Evolutionary conservation across 1,139 yeast species (phyloP).

Genomic region (Hyphopichia burtonii): DNA sequence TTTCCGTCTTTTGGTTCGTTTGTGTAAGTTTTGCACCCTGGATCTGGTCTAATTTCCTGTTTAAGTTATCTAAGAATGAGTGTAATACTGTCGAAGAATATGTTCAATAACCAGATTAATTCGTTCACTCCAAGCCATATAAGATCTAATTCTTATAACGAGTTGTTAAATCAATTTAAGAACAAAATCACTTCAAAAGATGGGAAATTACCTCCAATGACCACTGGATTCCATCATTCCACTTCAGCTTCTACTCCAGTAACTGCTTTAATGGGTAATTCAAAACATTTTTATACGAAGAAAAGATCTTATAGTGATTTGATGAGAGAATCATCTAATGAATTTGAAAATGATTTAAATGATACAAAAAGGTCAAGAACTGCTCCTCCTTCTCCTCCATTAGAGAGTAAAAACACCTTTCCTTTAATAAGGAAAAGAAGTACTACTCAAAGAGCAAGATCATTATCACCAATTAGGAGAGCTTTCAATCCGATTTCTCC

Average conservation of each 20-base stretch:
- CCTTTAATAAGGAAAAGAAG: slow-evolving; percentile 5
- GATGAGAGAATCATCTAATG: slow-evolving; percentile 9
- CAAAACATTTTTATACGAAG: slow-evolving; percentile 12
- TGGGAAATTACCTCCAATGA: slow-evolving; percentile 2
- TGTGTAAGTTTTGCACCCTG: neutral
- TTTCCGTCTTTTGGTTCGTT: too few species aligned
- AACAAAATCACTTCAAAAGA: slow-evolving; percentile 10
- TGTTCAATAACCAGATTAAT: slow-evolving; percentile 32
- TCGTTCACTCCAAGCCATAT: slow-evolving; percentile 30
- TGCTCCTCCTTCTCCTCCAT: slow-evolving; percentile 53
- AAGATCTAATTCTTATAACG: slow-evolving; percentile 35
- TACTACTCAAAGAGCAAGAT: slow-evolving; percentile 22
- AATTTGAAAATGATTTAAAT: slow-evolving; percentile 6
- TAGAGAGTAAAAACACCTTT: slow-evolving; percentile 7
- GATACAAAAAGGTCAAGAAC: slow-evolving; percentile 44
- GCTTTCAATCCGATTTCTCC: slow-evolving; percentile 30
- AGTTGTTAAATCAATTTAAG: slow-evolving; percentile 28
- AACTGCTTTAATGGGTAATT: neutral
- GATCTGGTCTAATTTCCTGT: neutral
- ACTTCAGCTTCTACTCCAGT: slow-evolving; percentile 10
- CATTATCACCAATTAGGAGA: slow-evolving; percentile 33
- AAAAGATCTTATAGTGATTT: slow-evolving; percentile 28
- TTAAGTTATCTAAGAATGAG: slow-evolving; percentile 13
- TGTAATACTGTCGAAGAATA: slow-evolving; percentile 21
- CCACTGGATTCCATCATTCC: slow-evolving; percentile 1